Percentiles rank a stretch among this genome's conserved stretches.
Conservation (phyloP, 495 filamentous ascomycete species). For the Alectoria sarmentosa region DNA sequence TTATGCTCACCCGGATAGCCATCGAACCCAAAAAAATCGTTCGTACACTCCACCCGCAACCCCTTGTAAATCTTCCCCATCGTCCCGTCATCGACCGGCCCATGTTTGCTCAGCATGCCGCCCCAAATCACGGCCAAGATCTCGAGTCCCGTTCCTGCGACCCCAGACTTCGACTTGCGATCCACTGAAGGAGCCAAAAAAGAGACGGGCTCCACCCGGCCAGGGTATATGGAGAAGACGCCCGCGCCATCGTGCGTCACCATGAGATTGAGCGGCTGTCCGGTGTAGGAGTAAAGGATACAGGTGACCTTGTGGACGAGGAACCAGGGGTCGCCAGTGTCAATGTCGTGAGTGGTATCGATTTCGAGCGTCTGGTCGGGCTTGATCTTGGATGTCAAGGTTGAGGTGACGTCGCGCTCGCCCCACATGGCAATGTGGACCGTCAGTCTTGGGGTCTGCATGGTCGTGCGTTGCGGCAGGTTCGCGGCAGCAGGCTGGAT, state of each 20-base stretch:
- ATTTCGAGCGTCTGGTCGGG: constrained; percentile 13
- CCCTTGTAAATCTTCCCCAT: constrained; percentile 7
- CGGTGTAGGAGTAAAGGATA: constrained; percentile 11
- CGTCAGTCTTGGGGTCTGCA: constrained; percentile 3
- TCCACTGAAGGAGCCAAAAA: constrained; percentile 10
- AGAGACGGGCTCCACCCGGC: constrained; percentile 8
- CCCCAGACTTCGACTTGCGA: not conserved
- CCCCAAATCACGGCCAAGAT: constrained; percentile 12
- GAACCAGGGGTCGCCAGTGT: constrained; percentile 13
- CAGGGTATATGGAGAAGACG: constrained; percentile 7
- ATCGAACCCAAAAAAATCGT: constrained; percentile 9
- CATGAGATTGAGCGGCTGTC: constrained; percentile 8
- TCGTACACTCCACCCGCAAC: constrained; percentile 10
- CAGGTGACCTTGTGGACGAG: constrained; percentile 13
- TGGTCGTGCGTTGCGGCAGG: not conserved
- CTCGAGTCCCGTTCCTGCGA: constrained; percentile 5
- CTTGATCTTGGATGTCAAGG: constrained; percentile 8
- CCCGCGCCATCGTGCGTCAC: constrained; percentile 10
- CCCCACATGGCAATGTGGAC: constrained; percentile 13
- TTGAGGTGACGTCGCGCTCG: constrained; percentile 12
- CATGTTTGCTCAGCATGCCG: constrained; percentile 9
- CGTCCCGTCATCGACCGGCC: constrained; percentile 6
- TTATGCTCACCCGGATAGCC: constrained; percentile 10
- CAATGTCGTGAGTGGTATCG: constrained; percentile 10
- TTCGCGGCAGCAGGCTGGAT: constrained; percentile 2